These are phyloP conservation scores for Coniochaeta sp. DNA, from an alignment of 2,329 filamentous ascomycete species.

Conservation along the genomic window DNA sequence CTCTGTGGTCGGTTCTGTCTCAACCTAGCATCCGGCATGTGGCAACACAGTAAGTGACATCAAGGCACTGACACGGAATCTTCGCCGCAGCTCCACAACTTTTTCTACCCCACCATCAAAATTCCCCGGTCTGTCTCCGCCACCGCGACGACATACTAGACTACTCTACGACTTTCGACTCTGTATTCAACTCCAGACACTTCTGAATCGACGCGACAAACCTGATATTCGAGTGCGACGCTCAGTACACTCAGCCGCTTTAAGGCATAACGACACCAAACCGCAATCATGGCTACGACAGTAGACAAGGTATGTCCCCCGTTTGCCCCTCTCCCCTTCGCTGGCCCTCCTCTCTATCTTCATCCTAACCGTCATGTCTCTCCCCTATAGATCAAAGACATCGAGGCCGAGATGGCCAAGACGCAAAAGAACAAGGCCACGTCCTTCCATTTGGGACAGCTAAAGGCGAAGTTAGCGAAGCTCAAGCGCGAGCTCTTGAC, in stretches of 20 bases:
- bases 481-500: conserved; percentile 93
- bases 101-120: conserved; percentile 19
- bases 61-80: neutral
- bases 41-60: neutral
- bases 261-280: conserved; percentile 4
- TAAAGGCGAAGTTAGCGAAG: conserved; percentile 98
- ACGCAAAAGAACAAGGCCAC: conserved; percentile 98
- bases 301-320: conserved; percentile 73
- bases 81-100: conserved; percentile 3
- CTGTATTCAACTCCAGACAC: neutral
- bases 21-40: neutral
- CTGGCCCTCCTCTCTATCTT: conserved; percentile 1
- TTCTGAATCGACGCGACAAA: neutral
- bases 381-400: conserved; percentile 73
- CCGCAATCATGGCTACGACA: conserved; percentile 80
- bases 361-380: conserved; percentile 12
- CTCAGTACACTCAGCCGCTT: neutral
- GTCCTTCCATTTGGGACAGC: conserved; percentile 85
- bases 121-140: conserved; percentile 10
- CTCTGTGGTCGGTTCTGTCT: neutral
- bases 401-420: conserved; percentile 95
- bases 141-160: conserved; percentile 4
- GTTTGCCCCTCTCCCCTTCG: neutral
- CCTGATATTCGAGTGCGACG: neutral
- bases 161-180: neutral